A percentile compares a stretch with the other conserved stretches of the same genome.
Evolutionary conservation across 75 land plant species (phyloP).

Genomic region (Selaginella moellendorffii): DNA sequence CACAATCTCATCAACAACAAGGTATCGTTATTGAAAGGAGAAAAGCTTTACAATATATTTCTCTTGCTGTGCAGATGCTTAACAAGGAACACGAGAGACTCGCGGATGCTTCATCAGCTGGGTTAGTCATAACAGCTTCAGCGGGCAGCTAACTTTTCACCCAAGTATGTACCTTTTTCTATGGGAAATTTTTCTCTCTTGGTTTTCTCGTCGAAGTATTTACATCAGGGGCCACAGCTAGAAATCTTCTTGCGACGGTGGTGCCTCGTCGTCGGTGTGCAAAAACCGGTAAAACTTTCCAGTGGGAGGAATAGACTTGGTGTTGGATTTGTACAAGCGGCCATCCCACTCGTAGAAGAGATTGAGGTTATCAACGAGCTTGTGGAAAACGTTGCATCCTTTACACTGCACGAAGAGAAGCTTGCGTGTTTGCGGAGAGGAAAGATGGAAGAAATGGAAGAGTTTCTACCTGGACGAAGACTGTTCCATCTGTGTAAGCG

Average conservation of each 20-base stretch:
- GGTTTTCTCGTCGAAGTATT: too few relatives aligned
- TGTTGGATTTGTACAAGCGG: slow-evolving; percentile 22
- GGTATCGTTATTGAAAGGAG: slow-evolving; percentile 34
- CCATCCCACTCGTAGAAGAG: slow-evolving; percentile 88
- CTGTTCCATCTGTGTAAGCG: slow-evolving; percentile 96
- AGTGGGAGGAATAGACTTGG: background rate
- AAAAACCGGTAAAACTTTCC: background rate
- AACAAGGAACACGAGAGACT: slow-evolving; percentile 97
- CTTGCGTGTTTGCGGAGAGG: too few relatives aligned
- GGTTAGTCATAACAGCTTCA: slow-evolving; percentile 46
- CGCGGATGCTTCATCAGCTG: slow-evolving; percentile 52
- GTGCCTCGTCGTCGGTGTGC: background rate
- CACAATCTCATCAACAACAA: slow-evolving; percentile 98
- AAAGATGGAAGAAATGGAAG: background rate
- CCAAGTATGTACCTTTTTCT: background rate
- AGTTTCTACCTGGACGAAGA: slow-evolving; percentile 76
- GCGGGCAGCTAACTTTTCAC: background rate
- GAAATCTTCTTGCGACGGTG: background rate
- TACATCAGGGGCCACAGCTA: too few relatives aligned
- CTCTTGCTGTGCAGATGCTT: slow-evolving; percentile 51
- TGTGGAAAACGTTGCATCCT: slow-evolving; percentile 86
- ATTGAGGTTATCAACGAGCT: slow-evolving; percentile 85
- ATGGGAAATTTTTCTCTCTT: background rate
- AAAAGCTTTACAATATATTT: background rate
- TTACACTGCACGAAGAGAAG: slow-evolving; percentile 42